phyloP scores from a whole-genome alignment of 2,329 filamentous ascomycete species.

The Rasamsonia emersonii region DNA sequence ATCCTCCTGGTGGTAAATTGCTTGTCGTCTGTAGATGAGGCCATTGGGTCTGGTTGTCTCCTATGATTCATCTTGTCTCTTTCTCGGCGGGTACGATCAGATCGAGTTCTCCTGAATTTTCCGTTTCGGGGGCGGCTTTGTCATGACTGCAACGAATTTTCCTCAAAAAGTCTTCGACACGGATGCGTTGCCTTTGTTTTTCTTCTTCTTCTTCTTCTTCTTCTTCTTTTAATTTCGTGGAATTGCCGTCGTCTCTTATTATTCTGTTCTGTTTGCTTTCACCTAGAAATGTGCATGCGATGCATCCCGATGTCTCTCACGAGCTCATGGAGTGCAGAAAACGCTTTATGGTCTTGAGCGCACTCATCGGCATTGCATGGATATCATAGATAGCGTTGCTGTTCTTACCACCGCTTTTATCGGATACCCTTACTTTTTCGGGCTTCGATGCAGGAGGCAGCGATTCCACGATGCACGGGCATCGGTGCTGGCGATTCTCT shows the following conservation, averaged over 20 bases:
- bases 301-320: slow-evolving; percentile 24
- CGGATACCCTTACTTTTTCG: slow-evolving; percentile 41
- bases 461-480: slow-evolving; percentile 33
- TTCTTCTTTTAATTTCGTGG: slow-evolving; percentile 15
- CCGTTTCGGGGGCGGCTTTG: slow-evolving; percentile 31
- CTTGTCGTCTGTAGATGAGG: slow-evolving; percentile 33
- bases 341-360: slow-evolving; percentile 18
- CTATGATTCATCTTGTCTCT: slow-evolving; percentile 21
- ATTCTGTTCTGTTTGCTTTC: slow-evolving; percentile 19
- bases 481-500: slow-evolving; percentile 26
- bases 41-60: slow-evolving; percentile 31
- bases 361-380: slow-evolving; percentile 33
- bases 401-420: slow-evolving; percentile 32
- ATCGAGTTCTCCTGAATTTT: slow-evolving; percentile 25
- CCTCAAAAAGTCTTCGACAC: too few relatives aligned
- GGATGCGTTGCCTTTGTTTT: slow-evolving; percentile 17
- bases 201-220: slow-evolving; percentile 13
- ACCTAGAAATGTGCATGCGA: slow-evolving; percentile 31
- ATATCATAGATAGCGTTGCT: slow-evolving; percentile 47
- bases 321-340: slow-evolving; percentile 17
- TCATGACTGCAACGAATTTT: slow-evolving; percentile 38
- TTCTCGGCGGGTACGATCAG: slow-evolving; percentile 32
- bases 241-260: slow-evolving; percentile 19
- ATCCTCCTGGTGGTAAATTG: slow-evolving; percentile 45
- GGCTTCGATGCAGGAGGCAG: slow-evolving; percentile 28